A percentile compares a stretch with the other conserved stretches of the same genome.
Conservation (phyloP, 176 grass and related monocot species). For the Ensete ventricosum region DNA sequence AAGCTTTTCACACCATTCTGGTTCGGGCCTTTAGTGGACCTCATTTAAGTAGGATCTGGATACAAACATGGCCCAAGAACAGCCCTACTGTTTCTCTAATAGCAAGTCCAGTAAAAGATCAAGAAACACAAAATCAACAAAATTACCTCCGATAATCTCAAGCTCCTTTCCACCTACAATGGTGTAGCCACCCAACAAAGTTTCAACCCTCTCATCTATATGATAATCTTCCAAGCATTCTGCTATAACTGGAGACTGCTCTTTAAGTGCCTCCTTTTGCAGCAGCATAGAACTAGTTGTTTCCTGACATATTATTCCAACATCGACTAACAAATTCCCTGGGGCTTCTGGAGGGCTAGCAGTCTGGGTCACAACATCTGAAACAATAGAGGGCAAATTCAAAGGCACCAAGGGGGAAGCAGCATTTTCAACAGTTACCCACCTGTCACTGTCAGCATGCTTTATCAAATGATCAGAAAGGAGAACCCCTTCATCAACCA, state of each 20-base stretch:
- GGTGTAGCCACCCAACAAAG: slow-evolving; percentile 59
- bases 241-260: slow-evolving; percentile 33
- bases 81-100: neutral
- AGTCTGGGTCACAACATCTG: slow-evolving; percentile 35
- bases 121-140: slow-evolving; percentile 25
- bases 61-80: slow-evolving; percentile 6
- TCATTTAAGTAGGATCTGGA: neutral
- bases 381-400: slow-evolving; percentile 41
- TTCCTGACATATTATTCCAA: slow-evolving; percentile 30
- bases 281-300: slow-evolving; percentile 26
- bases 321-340: slow-evolving; percentile 72
- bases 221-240: slow-evolving; percentile 47
- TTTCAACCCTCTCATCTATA: slow-evolving; percentile 73
- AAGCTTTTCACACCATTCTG: slow-evolving; percentile 5
- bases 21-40: slow-evolving; percentile 12
- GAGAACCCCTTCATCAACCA: slow-evolving; percentile 73
- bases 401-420: slow-evolving; percentile 58
- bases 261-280: slow-evolving; percentile 29
- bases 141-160: slow-evolving; percentile 79
- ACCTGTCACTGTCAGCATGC: slow-evolving; percentile 67
- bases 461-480: slow-evolving; percentile 98
- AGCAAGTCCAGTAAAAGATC: neutral
- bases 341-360: slow-evolving; percentile 42
- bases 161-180: slow-evolving; percentile 69
- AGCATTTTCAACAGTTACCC: slow-evolving; percentile 92